phyloP scores from a whole-genome alignment of 2,329 filamentous ascomycete genomes.

The Tolypocladium endophyticum region DNA sequence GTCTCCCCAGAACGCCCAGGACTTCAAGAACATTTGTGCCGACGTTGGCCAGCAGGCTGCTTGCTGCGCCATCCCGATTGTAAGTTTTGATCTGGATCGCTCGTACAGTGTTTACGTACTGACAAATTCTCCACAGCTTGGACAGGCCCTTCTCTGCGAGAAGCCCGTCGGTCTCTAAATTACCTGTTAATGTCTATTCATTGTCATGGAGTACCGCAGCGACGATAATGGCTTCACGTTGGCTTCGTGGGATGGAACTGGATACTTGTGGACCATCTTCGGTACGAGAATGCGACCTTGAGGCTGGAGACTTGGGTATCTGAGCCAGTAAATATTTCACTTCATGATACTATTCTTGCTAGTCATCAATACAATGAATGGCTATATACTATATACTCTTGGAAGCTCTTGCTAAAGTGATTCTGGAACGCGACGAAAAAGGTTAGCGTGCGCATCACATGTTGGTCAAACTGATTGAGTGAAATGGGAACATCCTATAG shows the following conservation, averaged over 20 bases:
- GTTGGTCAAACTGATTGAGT: too few relatives aligned
- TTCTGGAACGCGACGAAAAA: too few relatives aligned
- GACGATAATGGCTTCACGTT: not conserved
- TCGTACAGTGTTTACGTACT: not conserved
- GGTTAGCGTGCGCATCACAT: too few relatives aligned
- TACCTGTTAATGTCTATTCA: not conserved
- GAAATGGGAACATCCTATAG: too few relatives aligned
- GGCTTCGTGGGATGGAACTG: not conserved
- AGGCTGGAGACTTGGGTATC: not conserved
- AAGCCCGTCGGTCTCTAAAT: not conserved
- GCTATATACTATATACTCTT: not conserved
- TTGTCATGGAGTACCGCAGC: not conserved
- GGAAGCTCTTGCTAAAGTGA: not conserved
- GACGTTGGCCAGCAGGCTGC: not conserved
- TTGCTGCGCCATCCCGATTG: conserved; percentile 6
- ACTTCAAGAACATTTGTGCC: conserved; percentile 1
- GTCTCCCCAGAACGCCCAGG: not conserved
- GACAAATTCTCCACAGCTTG: not conserved
- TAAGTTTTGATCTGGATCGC: not conserved
- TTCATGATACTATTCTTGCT: not conserved
- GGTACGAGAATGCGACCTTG: not conserved
- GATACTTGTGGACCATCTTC: not conserved
- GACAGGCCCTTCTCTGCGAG: conserved; percentile 2
- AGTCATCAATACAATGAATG: not conserved
- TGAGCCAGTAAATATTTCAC: not conserved